Evolutionary conservation across 345 rosid species (phyloP).

Genomic region (Eucalyptus polybractea): DNA sequence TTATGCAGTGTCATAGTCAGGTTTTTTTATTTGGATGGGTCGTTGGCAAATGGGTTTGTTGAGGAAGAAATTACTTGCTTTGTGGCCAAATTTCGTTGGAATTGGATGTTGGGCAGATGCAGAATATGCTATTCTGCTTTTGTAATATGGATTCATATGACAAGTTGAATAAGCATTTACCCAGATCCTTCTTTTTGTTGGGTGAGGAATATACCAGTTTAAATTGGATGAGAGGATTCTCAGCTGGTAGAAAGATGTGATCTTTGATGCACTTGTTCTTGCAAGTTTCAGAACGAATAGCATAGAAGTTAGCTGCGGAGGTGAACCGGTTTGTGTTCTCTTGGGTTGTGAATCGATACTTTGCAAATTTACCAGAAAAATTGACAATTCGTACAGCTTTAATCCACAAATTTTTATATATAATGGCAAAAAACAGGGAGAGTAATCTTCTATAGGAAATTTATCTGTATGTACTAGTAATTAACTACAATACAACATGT

Average conservation of each 20-base stretch:
- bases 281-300: not conserved
- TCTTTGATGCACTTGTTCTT: not conserved
- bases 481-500: not conserved
- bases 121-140: constrained; percentile 24
- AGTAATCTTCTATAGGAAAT: not conserved
- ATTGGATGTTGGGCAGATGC: not conserved
- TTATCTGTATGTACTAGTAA: not conserved
- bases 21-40: too few species aligned
- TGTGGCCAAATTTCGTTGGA: not conserved
- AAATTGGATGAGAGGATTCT: not conserved
- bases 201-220: not conserved
- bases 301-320: not conserved
- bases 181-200: not conserved
- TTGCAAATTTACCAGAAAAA: not conserved
- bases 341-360: not conserved
- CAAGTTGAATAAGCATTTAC: not conserved
- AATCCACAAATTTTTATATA: not conserved
- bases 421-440: not conserved
- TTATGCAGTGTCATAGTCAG: too few species aligned
- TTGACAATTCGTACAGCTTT: not conserved
- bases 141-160: not conserved
- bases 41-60: too few species aligned
- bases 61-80: too few species aligned
- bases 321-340: not conserved
- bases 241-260: not conserved